Percentiles rank a stretch among this genome's conserved stretches.
phyloP scores from a whole-genome alignment of 1,284 basidiomycete genomes.

The Ceratorhiza oryzae-sativae region DNA sequence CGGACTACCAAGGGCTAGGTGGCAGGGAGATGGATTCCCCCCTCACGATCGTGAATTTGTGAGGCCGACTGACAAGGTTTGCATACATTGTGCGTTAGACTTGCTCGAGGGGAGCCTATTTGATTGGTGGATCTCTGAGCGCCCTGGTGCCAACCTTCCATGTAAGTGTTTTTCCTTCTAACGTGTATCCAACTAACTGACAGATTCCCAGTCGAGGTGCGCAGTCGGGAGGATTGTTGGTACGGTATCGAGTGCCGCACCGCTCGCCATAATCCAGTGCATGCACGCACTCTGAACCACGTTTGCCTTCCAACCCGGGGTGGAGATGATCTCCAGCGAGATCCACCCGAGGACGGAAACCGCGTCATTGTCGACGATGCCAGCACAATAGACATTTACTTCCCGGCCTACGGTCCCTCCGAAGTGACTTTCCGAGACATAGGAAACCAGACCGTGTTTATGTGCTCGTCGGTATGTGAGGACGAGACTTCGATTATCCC shows the following conservation, averaged over 20 bases:
- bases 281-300: slow-evolving; percentile 37
- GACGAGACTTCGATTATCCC: slow-evolving; percentile 13
- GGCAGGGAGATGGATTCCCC: slow-evolving; percentile 7
- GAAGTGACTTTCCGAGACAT: slow-evolving; percentile 14
- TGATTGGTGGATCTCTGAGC: slow-evolving; percentile 31
- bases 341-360: slow-evolving; percentile 20
- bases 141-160: no score
- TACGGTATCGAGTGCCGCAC: slow-evolving; percentile 41
- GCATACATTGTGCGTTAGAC: slow-evolving; percentile 9
- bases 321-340: neutral
- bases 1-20: slow-evolving; percentile 8
- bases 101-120: slow-evolving; percentile 26
- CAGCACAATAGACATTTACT: slow-evolving; percentile 1
- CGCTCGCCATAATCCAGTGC: slow-evolving; percentile 28
- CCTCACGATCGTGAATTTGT: neutral
- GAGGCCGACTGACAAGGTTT: slow-evolving; percentile 12
- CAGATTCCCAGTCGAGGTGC: neutral
- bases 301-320: slow-evolving; percentile 13
- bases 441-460: slow-evolving; percentile 23
- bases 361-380: slow-evolving; percentile 4
- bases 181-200: neutral
- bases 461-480: slow-evolving; percentile 16
- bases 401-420: slow-evolving; percentile 27
- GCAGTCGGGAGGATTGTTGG: slow-evolving; percentile 27
- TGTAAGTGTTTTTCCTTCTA: no score